Evolutionary conservation across 2,329 filamentous ascomycete species (phyloP).

Genomic region (Clarireedia homoeocarpa): DNA sequence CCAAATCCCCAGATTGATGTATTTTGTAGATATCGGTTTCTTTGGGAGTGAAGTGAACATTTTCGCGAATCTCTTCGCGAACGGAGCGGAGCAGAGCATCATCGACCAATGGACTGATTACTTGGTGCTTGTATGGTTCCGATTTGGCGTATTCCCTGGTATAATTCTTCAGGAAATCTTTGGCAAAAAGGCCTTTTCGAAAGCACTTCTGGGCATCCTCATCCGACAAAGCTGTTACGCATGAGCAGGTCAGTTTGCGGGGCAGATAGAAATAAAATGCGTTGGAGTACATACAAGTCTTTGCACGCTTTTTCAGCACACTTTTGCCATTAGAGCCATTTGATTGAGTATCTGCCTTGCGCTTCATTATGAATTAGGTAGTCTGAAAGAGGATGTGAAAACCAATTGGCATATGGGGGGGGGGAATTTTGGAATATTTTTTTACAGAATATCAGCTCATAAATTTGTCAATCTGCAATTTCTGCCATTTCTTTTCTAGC

Average conservation of each 20-base stretch:
- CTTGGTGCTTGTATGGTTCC: slow-evolving; percentile 79
- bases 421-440: background rate
- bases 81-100: slow-evolving; percentile 77
- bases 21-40: slow-evolving; percentile 99
- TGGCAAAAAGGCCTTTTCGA: slow-evolving; percentile 57
- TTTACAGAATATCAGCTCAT: slow-evolving; percentile 6
- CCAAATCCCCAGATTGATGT: slow-evolving; percentile 94
- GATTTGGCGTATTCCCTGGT: slow-evolving; percentile 55
- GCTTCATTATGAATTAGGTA: slow-evolving; percentile 41
- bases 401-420: background rate
- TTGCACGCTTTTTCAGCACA: slow-evolving; percentile 44
- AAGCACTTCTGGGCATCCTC: slow-evolving; percentile 40
- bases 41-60: slow-evolving; percentile 94
- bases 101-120: slow-evolving; percentile 76
- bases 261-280: slow-evolving; percentile 9
- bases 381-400: background rate
- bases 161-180: slow-evolving; percentile 49
- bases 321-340: slow-evolving; percentile 34
- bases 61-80: slow-evolving; percentile 78
- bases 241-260: slow-evolving; percentile 13
- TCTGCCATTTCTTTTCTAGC: background rate
- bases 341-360: slow-evolving; percentile 46
- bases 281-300: slow-evolving; percentile 31
- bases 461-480: slow-evolving; percentile 3
- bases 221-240: slow-evolving; percentile 23